phyloP scores from a whole-genome alignment of 495 filamentous ascomycete genomes.

The Evansstolkia leycettana region DNA sequence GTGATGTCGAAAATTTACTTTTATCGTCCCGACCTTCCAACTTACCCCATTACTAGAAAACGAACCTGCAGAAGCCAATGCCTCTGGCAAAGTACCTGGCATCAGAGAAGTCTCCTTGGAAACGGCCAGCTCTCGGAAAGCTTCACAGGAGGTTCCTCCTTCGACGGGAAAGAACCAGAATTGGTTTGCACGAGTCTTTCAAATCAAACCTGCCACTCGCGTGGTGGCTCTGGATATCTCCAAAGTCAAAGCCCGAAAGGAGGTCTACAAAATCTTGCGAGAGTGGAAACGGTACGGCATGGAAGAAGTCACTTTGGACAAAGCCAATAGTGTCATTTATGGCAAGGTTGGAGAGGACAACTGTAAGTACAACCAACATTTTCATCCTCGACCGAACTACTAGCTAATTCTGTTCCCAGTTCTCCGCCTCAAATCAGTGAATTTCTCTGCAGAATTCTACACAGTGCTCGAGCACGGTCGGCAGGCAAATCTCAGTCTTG shows the following conservation, averaged over 20 bases:
- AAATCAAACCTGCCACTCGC: conserved; percentile 69
- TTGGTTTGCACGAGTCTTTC: conserved; percentile 79
- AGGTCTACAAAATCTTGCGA: conserved; percentile 57
- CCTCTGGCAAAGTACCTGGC: not conserved
- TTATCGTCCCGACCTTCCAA: no score
- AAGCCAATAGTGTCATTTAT: conserved; percentile 57
- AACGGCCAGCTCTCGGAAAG: conserved; percentile 5
- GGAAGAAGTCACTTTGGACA: conserved; percentile 60
- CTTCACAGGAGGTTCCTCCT: conserved; percentile 9
- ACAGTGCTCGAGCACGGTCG: conserved; percentile 68
- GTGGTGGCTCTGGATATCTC: conserved; percentile 62
- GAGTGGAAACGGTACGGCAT: conserved; percentile 76
- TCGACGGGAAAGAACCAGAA: conserved; percentile 35
- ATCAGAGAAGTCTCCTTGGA: conserved; percentile 7
- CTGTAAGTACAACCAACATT: conserved; percentile 40
- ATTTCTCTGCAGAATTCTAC: conserved; percentile 73
- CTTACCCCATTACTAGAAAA: no score
- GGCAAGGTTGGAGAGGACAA: conserved; percentile 64
- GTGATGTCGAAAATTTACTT: conserved; percentile 1
- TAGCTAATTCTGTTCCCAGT: conserved; percentile 31
- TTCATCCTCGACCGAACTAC: conserved; percentile 1
- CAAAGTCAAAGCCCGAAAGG: conserved; percentile 56
- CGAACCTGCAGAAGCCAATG: not conserved
- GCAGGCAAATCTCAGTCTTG: conserved; percentile 58
- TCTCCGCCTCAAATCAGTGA: conserved; percentile 62